Evolutionary conservation across 805 yeast genomes (phyloP).

Genomic region (Metschnikowia dekortorum): DNA sequence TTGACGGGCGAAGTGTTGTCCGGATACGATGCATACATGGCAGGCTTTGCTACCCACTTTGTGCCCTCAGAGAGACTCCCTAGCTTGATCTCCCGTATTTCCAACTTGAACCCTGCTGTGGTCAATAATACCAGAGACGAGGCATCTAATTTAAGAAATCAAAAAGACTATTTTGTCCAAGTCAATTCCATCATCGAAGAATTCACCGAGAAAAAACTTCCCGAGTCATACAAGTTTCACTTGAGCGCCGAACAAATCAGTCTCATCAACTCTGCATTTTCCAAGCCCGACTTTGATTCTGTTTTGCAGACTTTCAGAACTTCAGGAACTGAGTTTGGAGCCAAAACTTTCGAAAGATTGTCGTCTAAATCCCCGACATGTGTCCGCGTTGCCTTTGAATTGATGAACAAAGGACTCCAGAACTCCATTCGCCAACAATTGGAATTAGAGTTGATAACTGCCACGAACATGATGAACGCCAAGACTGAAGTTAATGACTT

Average conservation of each 20-base stretch:
- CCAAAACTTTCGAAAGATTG: conserved; percentile 50
- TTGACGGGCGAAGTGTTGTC: conserved; percentile 75
- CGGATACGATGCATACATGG: conserved; percentile 76
- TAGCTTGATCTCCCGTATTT: conserved; percentile 60
- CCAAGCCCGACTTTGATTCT: conserved; percentile 47
- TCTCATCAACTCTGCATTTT: conserved; percentile 67
- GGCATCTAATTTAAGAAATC: conserved; percentile 18
- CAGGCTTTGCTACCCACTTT: conserved; percentile 90
- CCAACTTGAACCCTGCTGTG: conserved; percentile 50
- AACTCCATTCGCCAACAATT: conserved; percentile 63
- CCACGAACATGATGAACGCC: conserved; percentile 64
- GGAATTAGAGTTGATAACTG: conserved; percentile 68
- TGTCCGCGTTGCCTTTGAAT: conserved; percentile 63
- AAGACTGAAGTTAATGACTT: conserved; percentile 54
- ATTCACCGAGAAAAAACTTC: conserved; percentile 59
- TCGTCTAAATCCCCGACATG: conserved; percentile 73
- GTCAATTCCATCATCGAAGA: conserved; percentile 76
- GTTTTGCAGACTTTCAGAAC: conserved; percentile 49
- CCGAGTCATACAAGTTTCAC: conserved; percentile 57
- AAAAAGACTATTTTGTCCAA: conserved; percentile 46
- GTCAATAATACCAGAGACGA: conserved; percentile 24
- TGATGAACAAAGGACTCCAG: conserved; percentile 57
- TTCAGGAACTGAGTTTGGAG: conserved; percentile 65
- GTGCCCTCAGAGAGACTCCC: conserved; percentile 63
- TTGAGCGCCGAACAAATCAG: conserved; percentile 51